A percentile compares a stretch with the other conserved stretches of the same genome.
phyloP scores from a whole-genome alignment of 768 basidiomycete species.

The Xerocomellus chrysenteron region DNA sequence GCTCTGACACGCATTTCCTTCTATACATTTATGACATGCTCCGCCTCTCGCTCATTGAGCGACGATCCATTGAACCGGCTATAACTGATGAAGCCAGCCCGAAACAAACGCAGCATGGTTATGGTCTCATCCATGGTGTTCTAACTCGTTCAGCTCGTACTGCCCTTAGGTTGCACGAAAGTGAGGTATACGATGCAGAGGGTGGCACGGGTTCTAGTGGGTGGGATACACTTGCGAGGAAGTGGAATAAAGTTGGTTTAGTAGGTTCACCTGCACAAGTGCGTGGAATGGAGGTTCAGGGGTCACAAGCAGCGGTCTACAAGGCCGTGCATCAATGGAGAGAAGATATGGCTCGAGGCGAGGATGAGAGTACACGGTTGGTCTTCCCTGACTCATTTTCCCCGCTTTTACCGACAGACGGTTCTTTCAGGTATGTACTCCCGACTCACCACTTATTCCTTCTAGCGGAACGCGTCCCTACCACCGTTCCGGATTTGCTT shows the following conservation, averaged over 20 bases:
- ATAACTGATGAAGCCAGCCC: slow-evolving; percentile 16
- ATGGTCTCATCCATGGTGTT: slow-evolving; percentile 57
- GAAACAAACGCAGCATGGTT: slow-evolving; percentile 21
- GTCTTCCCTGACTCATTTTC: slow-evolving; percentile 19
- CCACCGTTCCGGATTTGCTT: slow-evolving; percentile 61
- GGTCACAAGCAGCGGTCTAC: slow-evolving; percentile 62
- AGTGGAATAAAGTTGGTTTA: slow-evolving; percentile 74
- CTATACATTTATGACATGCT: slow-evolving; percentile 91
- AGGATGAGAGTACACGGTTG: slow-evolving; percentile 84
- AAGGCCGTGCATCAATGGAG: slow-evolving; percentile 79
- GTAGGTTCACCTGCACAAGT: slow-evolving; percentile 16
- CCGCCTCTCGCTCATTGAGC: slow-evolving; percentile 82
- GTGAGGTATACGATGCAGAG: slow-evolving; percentile 66
- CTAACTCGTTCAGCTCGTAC: slow-evolving; percentile 76
- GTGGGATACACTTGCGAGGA: slow-evolving; percentile 75
- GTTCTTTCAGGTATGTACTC: slow-evolving; percentile 58
- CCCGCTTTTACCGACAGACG: background rate
- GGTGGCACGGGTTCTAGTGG: slow-evolving; percentile 66
- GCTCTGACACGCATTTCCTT: slow-evolving; percentile 95
- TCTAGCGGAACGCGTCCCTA: slow-evolving; percentile 69
- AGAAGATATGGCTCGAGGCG: slow-evolving; percentile 71
- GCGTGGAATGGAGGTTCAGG: slow-evolving; percentile 36
- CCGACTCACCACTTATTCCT: slow-evolving; percentile 74
- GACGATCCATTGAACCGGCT: slow-evolving; percentile 37
- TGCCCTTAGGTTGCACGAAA: slow-evolving; percentile 66